Conservation (phyloP, 345 rosid species). For the Ceriops zippeliana region DNA sequence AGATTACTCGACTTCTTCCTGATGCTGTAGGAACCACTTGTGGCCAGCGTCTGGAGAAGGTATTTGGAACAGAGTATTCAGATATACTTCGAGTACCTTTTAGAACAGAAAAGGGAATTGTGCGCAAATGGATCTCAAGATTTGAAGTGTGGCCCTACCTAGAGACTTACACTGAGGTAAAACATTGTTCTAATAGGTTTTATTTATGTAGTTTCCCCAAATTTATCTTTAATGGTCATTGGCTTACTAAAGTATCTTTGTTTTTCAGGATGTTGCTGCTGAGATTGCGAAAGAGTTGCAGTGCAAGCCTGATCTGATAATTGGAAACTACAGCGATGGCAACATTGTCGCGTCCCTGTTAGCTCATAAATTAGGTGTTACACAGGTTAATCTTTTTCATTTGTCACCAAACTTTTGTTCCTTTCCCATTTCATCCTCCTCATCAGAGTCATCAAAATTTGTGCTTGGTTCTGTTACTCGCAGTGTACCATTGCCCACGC, state of each 20-base stretch:
- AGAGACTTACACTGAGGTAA: slow-evolving; percentile 74
- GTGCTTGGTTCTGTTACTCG: background rate
- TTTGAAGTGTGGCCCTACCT: slow-evolving; percentile 93
- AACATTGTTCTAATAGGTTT: background rate
- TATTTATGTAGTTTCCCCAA: too few species aligned
- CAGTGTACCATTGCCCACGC: slow-evolving; percentile 61
- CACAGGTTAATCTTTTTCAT: slow-evolving; percentile 28
- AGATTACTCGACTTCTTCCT: slow-evolving; percentile 78
- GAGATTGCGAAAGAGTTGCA: slow-evolving; percentile 52
- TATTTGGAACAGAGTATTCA: slow-evolving; percentile 58
- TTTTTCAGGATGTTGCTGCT: slow-evolving; percentile 45
- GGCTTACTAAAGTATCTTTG: background rate
- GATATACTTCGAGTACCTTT: slow-evolving; percentile 84
- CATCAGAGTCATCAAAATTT: background rate
- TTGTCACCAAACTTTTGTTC: background rate
- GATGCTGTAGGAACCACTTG: slow-evolving; percentile 89
- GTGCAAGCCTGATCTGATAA: slow-evolving; percentile 48
- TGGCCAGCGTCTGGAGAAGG: slow-evolving; percentile 80
- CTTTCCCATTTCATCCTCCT: background rate
- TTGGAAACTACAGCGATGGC: slow-evolving; percentile 59
- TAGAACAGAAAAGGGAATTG: slow-evolving; percentile 65
- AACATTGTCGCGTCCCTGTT: slow-evolving; percentile 53
- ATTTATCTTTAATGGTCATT: background rate
- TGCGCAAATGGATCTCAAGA: slow-evolving; percentile 81
- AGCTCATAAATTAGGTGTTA: slow-evolving; percentile 47